Evolutionary conservation across 2,329 filamentous ascomycete genomes (phyloP), one percentile per base, ranked within the genome.

Genomic region (Trichoderma koningiopsis): DNA sequence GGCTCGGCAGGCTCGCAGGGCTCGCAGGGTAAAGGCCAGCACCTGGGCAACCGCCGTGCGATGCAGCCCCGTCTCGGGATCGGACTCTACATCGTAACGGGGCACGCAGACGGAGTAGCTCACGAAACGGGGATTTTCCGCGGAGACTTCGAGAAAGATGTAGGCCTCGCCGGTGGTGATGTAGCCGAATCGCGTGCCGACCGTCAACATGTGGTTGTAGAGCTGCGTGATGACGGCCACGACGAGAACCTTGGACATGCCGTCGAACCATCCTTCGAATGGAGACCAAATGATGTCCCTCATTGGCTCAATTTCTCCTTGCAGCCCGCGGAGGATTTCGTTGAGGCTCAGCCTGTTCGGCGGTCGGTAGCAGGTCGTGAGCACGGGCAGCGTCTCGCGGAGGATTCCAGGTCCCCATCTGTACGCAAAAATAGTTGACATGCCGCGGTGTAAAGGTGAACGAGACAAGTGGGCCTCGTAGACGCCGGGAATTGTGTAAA

Each of bases 191-290:
- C 73, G 73, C 22, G 79, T 76, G 40, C 76, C 73, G 49, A 78
- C 79, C 27, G 74, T 73, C 2, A 81, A 71, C 74, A 81, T 81
- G 57, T 79, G 79, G 10, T 77, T 79, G 72, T 81, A 83, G 14
- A 82, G 76, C 68, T 81, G 76, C 4, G 77, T 81, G 13, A 82
- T 69, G 22, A 80, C 77, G 31, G 79, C 79, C 31, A 79, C 73
- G 55, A 73, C 66, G 47, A 82, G 78, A 27, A 35, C 7, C 70
- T 60, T 29, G n/a, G 57, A 22, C 19, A 60, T 29, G 11, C 3
- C 57, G 8, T 16, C 1, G 22, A 35, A 35, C 35, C 56, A 1
- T 10, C 5, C 10, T 13, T 11, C 11, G 33, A 10, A 3, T 11
- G 33, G n/a, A 2, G 33, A 35, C 33, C 2, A 6, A 7, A 60